Evolutionary conservation across 2,329 filamentous ascomycete genomes (phyloP).

Genomic region (Aspergillus pseudotamarii): DNA sequence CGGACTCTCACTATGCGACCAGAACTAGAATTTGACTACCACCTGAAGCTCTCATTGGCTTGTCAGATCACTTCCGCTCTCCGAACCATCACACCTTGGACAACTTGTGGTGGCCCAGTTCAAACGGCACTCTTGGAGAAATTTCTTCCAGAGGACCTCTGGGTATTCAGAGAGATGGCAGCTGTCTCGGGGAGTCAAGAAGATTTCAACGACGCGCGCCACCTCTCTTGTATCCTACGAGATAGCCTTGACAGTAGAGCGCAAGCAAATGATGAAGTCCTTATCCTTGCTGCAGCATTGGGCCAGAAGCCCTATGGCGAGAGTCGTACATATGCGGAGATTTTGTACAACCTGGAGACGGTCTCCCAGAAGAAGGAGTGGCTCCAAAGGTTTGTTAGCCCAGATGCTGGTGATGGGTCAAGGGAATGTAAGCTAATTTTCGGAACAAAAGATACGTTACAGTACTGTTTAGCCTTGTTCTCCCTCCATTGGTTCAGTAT

Average conservation of each 20-base stretch:
- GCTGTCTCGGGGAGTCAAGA: constrained; percentile 21
- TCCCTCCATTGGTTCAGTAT: constrained; percentile 19
- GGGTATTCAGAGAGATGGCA: constrained; percentile 26
- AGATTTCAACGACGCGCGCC: constrained; percentile 22
- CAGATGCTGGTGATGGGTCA: too few species aligned
- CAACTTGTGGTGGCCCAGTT: constrained; percentile 15
- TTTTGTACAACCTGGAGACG: constrained; percentile 17
- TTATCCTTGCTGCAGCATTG: constrained; percentile 22
- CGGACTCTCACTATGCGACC: constrained; percentile 24
- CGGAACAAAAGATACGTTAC: constrained; percentile 15
- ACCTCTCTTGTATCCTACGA: constrained; percentile 27
- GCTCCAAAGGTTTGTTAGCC: constrained; percentile 14
- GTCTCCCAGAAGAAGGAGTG: constrained; percentile 19
- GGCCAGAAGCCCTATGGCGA: constrained; percentile 13
- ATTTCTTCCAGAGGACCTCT: constrained; percentile 22
- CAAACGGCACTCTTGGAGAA: constrained; percentile 17
- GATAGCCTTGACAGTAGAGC: constrained; percentile 21
- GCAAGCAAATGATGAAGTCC: constrained; percentile 16
- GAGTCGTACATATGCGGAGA: constrained; percentile 18
- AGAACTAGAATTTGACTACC: constrained; percentile 20
- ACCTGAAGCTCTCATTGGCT: constrained; percentile 26
- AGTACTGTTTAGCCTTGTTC: constrained; percentile 13
- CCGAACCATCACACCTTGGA: constrained; percentile 26
- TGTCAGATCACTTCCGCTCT: constrained; percentile 28
- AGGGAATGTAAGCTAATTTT: too few species aligned